Conservation (phyloP, 495 filamentous ascomycete genomes). For the Lasiosphaeria miniovina region DNA sequence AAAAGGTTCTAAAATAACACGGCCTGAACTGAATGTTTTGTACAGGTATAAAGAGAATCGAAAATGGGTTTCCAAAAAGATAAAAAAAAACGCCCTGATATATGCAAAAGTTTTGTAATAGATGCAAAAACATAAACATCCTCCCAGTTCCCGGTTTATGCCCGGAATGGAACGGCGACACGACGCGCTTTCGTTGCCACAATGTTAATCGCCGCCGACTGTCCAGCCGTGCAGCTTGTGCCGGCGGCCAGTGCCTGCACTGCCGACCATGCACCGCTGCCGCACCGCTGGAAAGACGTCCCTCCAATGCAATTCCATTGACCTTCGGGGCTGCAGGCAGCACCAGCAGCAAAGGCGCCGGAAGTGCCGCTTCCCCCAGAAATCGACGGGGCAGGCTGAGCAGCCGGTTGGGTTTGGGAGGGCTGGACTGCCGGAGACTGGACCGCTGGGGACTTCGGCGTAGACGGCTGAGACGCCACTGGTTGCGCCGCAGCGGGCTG, state of each 20-base stretch:
- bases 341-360: conserved; percentile 15
- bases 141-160: not conserved
- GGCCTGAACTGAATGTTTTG: not conserved
- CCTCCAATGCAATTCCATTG: conserved; percentile 45
- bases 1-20: not conserved
- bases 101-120: not conserved
- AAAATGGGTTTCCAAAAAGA: not conserved
- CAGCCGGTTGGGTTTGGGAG: not conserved
- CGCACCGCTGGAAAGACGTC: conserved; percentile 44
- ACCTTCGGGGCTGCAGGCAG: conserved; percentile 41
- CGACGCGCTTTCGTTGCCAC: conserved; percentile 26
- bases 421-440: no score
- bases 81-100: not conserved
- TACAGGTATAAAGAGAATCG: not conserved
- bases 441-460: no score
- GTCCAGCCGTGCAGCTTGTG: conserved; percentile 35
- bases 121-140: not conserved
- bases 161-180: conserved; percentile 12
- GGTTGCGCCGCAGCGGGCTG: not conserved
- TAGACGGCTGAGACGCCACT: no score
- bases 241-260: conserved; percentile 37
- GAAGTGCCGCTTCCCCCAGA: not conserved
- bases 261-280: conserved; percentile 41
- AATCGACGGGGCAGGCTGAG: not conserved
- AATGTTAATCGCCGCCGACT: conserved; percentile 30